Percentiles rank a stretch among this genome's conserved stretches.
These are phyloP conservation scores for Pichia kluyveri DNA, from an alignment of 805 yeast species.

Conservation along the genomic window DNA sequence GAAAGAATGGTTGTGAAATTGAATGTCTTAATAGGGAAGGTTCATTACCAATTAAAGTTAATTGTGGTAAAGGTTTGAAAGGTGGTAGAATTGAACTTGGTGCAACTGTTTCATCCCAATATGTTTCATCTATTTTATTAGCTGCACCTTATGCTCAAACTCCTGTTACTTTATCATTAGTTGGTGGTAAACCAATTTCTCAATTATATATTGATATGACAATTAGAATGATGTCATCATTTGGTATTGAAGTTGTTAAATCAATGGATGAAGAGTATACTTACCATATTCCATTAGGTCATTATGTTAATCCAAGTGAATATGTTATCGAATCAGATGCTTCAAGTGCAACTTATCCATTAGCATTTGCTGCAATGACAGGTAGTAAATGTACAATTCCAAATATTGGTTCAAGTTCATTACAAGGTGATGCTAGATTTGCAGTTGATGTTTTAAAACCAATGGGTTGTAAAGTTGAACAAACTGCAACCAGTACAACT, in stretches of 20 bases:
- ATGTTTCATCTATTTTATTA: conserved; percentile 92
- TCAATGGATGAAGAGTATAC: conserved; percentile 71
- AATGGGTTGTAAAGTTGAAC: conserved; percentile 89
- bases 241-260: conserved; percentile 70
- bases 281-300: conserved; percentile 82
- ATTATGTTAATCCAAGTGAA: conserved; percentile 69
- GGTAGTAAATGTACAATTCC: conserved; percentile 92
- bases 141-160: conserved; percentile 92
- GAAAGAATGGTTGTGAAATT: conserved; percentile 67
- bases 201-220: conserved; percentile 97
- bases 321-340: conserved; percentile 96
- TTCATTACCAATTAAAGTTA: conserved; percentile 73
- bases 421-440: conserved; percentile 96
- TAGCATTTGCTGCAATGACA: conserved; percentile 94
- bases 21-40: conserved; percentile 67
- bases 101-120: conserved; percentile 95
- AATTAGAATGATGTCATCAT: conserved; percentile 84
- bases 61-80: conserved; percentile 59
- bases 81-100: conserved; percentile 93
- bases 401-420: conserved; percentile 81
- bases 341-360: conserved; percentile 93
- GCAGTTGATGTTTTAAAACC: conserved; percentile 88
- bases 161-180: conserved; percentile 80
- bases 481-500: conserved; percentile 79
- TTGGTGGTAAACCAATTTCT: conserved; percentile 96